These are phyloP conservation scores for Cystoisospora suis DNA, from an alignment of 169 alveolate species.

Conservation along the genomic window DNA sequence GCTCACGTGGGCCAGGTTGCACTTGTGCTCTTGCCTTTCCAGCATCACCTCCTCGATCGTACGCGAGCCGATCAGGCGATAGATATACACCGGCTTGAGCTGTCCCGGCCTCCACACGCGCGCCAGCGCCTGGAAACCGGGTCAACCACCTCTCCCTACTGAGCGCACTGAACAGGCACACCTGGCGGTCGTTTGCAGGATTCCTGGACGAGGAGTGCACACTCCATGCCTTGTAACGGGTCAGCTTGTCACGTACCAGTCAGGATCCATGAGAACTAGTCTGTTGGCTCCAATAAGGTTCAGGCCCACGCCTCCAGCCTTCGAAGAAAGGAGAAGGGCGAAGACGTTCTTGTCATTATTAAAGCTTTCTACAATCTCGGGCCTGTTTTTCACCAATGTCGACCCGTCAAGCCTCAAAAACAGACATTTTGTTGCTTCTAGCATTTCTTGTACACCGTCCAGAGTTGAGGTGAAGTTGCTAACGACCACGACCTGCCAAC, in stretches of 20 bases:
- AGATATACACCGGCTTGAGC: conserved; percentile 38
- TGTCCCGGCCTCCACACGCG: conserved; percentile 51
- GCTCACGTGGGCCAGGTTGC: conserved; percentile 26
- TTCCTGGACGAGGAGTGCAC: not conserved
- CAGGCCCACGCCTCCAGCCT: conserved; percentile 52
- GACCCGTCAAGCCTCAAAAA: conserved; percentile 46
- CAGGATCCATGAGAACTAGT: conserved; percentile 41
- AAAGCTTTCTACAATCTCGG: conserved; percentile 12
- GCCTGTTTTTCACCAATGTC: not conserved
- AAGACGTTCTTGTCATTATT: not conserved
- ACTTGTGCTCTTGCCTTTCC: conserved; percentile 6
- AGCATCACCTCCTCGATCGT: conserved; percentile 31
- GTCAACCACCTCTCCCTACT: too few relatives aligned
- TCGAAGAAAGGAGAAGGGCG: conserved; percentile 39
- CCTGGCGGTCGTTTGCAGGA: conserved; percentile 62
- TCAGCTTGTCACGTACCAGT: conserved; percentile 16
- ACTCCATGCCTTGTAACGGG: not conserved
- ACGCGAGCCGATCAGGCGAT: conserved; percentile 30
- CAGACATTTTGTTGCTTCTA: not conserved
- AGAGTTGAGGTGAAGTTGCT: conserved; percentile 38
- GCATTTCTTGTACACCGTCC: not conserved
- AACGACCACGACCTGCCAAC: conserved; percentile 34
- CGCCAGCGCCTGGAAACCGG: conserved; percentile 29
- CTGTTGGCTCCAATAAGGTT: conserved; percentile 47
- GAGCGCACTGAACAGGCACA: too few relatives aligned